Percentiles rank a stretch among this genome's conserved stretches.
Conservation (phyloP, 495 filamentous ascomycete species). For the Darksidea phi region DNA sequence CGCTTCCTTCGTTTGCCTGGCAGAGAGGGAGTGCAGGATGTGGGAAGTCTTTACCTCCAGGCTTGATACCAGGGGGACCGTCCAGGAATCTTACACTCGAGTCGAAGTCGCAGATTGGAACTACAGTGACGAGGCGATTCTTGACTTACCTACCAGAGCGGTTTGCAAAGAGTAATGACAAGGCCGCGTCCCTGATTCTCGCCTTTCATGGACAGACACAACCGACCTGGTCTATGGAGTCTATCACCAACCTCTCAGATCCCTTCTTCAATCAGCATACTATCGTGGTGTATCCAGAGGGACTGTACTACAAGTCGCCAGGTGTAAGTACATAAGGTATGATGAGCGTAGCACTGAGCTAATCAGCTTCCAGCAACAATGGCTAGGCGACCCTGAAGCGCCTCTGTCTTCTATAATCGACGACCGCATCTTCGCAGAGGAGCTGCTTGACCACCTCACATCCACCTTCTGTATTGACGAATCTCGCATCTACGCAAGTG, state of each 20-base stretch:
- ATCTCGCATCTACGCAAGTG: slow-evolving; percentile 13
- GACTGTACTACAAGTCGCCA: no score
- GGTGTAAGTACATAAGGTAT: no score
- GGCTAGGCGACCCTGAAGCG: slow-evolving; percentile 15
- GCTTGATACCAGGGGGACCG: neutral
- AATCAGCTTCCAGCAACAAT: slow-evolving; percentile 3
- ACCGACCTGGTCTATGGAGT: slow-evolving; percentile 1
- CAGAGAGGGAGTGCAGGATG: no score
- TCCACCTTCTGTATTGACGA: slow-evolving; percentile 13
- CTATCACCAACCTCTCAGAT: slow-evolving; percentile 1
- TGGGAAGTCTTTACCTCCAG: neutral
- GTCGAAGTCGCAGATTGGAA: neutral
- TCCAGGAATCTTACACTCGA: neutral
- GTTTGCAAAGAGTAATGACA: neutral
- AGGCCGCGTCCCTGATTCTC: slow-evolving; percentile 1
- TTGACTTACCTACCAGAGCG: neutral
- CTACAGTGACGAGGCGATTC: neutral
- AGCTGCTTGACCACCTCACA: no score
- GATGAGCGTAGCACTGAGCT: neutral
- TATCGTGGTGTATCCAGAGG: no score
- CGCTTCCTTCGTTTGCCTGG: no score
- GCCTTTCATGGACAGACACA: slow-evolving; percentile 9
- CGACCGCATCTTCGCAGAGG: slow-evolving; percentile 10
- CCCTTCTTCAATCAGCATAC: slow-evolving; percentile 9
- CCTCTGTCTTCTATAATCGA: slow-evolving; percentile 3